These are phyloP conservation scores for Arthrobotrys megalospora DNA, from an alignment of 2,329 filamentous ascomycete genomes.

Conservation along the genomic window DNA sequence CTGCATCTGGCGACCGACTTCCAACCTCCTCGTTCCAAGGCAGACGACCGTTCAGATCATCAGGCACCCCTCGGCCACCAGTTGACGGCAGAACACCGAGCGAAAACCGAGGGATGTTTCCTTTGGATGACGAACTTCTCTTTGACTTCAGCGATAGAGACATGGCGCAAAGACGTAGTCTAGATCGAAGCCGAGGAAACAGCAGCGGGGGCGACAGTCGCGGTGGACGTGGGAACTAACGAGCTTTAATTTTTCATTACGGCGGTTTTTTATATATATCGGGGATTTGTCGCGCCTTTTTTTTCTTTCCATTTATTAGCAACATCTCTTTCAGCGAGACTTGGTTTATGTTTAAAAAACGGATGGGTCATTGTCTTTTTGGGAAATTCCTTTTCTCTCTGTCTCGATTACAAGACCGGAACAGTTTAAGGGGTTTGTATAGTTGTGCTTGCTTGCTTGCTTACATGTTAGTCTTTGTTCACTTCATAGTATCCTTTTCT, in stretches of 20 bases:
- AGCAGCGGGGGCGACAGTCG: slow-evolving; percentile 55
- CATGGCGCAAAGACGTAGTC: slow-evolving; percentile 62
- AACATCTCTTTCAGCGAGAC: slow-evolving; percentile 39
- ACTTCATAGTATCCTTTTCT: slow-evolving; percentile 46
- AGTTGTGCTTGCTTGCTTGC: slow-evolving; percentile 23
- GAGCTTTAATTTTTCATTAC: slow-evolving; percentile 9
- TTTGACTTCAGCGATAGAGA: slow-evolving; percentile 65
- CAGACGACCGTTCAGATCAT: slow-evolving; percentile 48
- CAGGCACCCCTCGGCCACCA: slow-evolving; percentile 32
- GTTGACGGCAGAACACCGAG: slow-evolving; percentile 62
- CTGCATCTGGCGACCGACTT: slow-evolving; percentile 37
- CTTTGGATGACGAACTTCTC: slow-evolving; percentile 64
- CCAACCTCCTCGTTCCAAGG: slow-evolving; percentile 49
- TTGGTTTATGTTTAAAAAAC: slow-evolving; percentile 37
- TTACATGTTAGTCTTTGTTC: slow-evolving; percentile 4
- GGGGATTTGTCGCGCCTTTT: slow-evolving; percentile 14
- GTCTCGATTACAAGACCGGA: slow-evolving; percentile 26
- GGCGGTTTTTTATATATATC: slow-evolving; percentile 36
- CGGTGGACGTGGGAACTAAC: slow-evolving; percentile 36
- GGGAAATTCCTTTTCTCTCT: slow-evolving; percentile 50
- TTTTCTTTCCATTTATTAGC: slow-evolving; percentile 26
- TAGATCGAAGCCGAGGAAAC: slow-evolving; percentile 61
- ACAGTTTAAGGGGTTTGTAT: slow-evolving; percentile 44
- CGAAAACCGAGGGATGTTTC: slow-evolving; percentile 60
- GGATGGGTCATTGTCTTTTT: slow-evolving; percentile 55